Evolutionary conservation across 140 eudicot species (phyloP), one percentile per base, ranked within the genome.

Genomic region (Senecio squalidus): DNA sequence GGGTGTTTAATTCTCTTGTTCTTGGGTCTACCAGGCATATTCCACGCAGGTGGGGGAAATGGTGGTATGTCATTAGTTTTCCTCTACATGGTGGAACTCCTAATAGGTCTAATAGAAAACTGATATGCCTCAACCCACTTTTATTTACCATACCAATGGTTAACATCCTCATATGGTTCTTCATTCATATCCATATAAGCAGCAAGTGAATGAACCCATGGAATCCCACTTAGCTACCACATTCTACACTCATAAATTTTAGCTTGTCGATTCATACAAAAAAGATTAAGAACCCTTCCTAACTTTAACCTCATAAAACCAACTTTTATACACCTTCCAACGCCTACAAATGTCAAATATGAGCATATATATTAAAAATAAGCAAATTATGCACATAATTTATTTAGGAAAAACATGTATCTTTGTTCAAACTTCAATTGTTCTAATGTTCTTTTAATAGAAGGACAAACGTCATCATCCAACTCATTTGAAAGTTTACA

Each of bases 401-500:
- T 6, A 33, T 4, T 1, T 5, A 33, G 2, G 13, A 7, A 9
- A 36, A 6, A 9, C 0, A 6, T 0, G 40, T 33, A 36, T 4
- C 4, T 36, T 36, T 8, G n/a, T 2, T 36, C 41, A 5, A 1
- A 3, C 13, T 1, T 36, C 3, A 36, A 0, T 0, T 8, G 3
- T 1, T 9, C 4, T 36, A 36, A 10, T 36, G 14, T 36, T 4
- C 2, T 36, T 9, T 1, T 36, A 4, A 36, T 36, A 1, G 9
- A 36, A n/a, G 41, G 9, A 5, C 14, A 8, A 3, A 36, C 13
- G 2, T 0, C 13, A 4, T 9, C 41, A 1, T 34, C n/a, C 3
- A 34, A 9, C 2, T 0, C 0, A 3, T 0, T 9, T 5, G 41
- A 3, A 8, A 0, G 1, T 0, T 2, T 36, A 0, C 13, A 9